Evolutionary conservation across 345 rosid genomes (phyloP), one percentile per base, ranked within the genome.

Genomic region (Pistacia integerrima): DNA sequence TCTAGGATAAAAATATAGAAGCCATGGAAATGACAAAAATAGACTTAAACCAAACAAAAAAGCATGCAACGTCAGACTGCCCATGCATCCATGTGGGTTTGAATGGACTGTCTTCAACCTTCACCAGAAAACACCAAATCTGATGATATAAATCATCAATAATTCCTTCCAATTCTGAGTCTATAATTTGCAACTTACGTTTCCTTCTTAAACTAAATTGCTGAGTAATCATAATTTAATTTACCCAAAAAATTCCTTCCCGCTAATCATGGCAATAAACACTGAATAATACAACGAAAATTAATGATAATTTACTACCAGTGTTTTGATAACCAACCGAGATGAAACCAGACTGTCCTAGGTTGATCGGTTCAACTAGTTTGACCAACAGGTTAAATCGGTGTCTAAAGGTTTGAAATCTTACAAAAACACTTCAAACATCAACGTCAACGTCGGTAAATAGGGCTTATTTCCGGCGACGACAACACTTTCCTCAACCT

Each of bases 21-120:
- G 17, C 8, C 11, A 5, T 16, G 22, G 44, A n/a, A 64, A 51
- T 10, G 63, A 58, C 69, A 51, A 13, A 65, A 57, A 13, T 59
- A 60, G 70, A 25, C 59, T 13, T 68, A 13, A n/a, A 69, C 68
- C 49, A 57, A 56, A 58, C 71, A 49, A 11, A 38, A 11, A 73
- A 22, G 38, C 16, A 76, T 6, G 70, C 79, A 66, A 33, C 64
- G 25, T 25, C 25, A 59, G 52, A 13, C 2, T 72, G 77, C 20
- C 77, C 28, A 46, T 48, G 16, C 56, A 25, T 30, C 75, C 84
- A 77, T 66, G 84, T 74, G 81, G 72, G 25, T 63, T 74, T 81
- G 69, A 77, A 62, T 22, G 22, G 49, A 36, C 35, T 77, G 79
- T 52, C 76, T 33, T 62, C 67, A 70, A 74, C 81, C 81, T 69